These are phyloP conservation scores for Sungouiella blattae DNA, from an alignment of 805 yeast species.

Conservation along the genomic window DNA sequence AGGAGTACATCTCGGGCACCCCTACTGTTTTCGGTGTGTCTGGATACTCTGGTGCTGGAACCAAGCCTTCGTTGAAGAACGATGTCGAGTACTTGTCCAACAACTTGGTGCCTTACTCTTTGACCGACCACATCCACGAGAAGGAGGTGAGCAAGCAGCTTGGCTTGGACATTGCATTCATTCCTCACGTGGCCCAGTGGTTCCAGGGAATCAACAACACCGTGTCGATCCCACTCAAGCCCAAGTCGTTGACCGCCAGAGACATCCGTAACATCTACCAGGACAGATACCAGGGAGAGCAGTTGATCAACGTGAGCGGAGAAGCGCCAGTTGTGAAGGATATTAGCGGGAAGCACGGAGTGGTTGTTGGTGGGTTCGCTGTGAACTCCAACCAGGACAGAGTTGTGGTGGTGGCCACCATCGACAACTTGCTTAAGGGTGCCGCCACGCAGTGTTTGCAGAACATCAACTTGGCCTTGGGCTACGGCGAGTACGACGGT, in stretches of 20 bases:
- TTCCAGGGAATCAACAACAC: slow-evolving; percentile 97
- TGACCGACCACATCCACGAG: slow-evolving; percentile 97
- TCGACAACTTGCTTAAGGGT: slow-evolving; percentile 94
- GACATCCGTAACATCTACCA: slow-evolving; percentile 83
- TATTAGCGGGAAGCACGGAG: slow-evolving; percentile 91
- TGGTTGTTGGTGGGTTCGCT: slow-evolving; percentile 92
- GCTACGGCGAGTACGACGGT: slow-evolving; percentile 92
- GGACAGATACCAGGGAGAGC: slow-evolving; percentile 84
- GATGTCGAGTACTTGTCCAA: slow-evolving; percentile 70
- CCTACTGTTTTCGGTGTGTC: slow-evolving; percentile 94
- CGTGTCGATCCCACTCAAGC: slow-evolving; percentile 79
- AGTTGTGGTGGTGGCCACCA: slow-evolving; percentile 91
- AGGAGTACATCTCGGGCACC: slow-evolving; percentile 60
- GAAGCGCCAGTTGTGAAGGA: slow-evolving; percentile 93
- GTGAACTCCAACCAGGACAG: slow-evolving; percentile 85
- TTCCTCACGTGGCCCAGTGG: slow-evolving; percentile 99
- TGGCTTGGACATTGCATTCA: slow-evolving; percentile 78
- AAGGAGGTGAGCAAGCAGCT: slow-evolving; percentile 82
- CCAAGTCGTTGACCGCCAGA: slow-evolving; percentile 64
- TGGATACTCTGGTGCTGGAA: slow-evolving; percentile 99
- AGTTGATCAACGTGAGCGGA: slow-evolving; percentile 78
- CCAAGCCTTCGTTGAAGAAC: slow-evolving; percentile 96
- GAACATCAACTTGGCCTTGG: slow-evolving; percentile 85
- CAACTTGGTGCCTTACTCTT: slow-evolving; percentile 90
- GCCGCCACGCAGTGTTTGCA: slow-evolving; percentile 99